Evolutionary conservation across 192 early-diverging fungal species (phyloP).

Genomic region (Entomortierella lignicola): DNA sequence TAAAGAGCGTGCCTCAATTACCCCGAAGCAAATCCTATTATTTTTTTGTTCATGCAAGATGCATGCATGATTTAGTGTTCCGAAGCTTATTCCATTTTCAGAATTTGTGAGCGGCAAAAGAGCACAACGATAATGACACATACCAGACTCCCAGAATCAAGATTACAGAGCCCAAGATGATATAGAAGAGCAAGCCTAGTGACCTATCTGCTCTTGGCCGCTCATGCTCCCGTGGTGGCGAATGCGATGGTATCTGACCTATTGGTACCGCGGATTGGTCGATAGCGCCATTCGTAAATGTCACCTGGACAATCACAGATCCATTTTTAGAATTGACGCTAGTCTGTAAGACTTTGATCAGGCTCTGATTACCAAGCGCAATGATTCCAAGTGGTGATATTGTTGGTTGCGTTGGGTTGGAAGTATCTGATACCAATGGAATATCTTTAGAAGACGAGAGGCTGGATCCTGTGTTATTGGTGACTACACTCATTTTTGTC

Average conservation of each 20-base stretch:
- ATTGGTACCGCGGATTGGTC: conserved; percentile 5
- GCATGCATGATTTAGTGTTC: neutral
- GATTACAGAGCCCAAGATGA: conserved; percentile 31
- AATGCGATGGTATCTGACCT: neutral
- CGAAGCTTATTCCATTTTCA: too few species aligned
- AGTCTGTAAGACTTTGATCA: conserved; percentile 22
- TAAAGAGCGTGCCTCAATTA: conserved; percentile 38
- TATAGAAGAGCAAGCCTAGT: conserved; percentile 40
- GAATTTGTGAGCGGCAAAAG: too few species aligned
- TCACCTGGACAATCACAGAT: conserved; percentile 38
- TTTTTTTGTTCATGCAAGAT: neutral
- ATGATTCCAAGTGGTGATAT: conserved; percentile 16
- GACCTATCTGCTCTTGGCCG: conserved; percentile 24
- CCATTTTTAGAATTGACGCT: conserved; percentile 1
- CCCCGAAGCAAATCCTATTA: conserved; percentile 41
- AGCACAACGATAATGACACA: too few species aligned
- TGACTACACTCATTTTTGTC: neutral
- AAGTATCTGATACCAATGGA: neutral
- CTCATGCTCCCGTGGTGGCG: neutral
- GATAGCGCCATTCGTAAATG: conserved; percentile 16
- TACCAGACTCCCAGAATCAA: conserved; percentile 51
- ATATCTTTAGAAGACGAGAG: neutral
- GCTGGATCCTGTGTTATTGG: neutral
- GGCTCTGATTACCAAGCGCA: conserved; percentile 13
- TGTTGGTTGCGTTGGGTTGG: neutral